A percentile compares a stretch with the other conserved stretches of the same genome.
Conservation (phyloP, 495 filamentous ascomycete genomes). For the Tuber indicum region DNA sequence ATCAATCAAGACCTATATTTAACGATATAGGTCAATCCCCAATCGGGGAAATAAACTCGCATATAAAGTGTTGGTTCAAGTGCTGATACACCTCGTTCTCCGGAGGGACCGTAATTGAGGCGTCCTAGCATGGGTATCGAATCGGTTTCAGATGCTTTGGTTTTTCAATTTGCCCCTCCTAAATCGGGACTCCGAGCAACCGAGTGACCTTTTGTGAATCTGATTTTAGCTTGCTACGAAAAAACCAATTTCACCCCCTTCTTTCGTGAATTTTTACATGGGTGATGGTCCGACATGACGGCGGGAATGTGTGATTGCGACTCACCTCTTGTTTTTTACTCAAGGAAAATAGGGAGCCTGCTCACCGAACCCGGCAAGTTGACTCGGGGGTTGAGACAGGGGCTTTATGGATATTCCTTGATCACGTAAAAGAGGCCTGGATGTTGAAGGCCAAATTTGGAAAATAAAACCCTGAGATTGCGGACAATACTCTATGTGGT, state of each 20-base stretch:
- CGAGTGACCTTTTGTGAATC: background rate
- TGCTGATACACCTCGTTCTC: background rate
- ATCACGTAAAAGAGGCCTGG: background rate
- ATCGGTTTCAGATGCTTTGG: background rate
- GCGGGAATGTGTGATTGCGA: background rate
- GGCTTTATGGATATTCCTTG: background rate
- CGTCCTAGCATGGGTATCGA: background rate
- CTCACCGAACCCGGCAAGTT: background rate
- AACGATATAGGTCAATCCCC: background rate
- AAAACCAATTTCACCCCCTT: background rate
- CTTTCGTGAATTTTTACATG: background rate
- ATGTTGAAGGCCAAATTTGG: background rate
- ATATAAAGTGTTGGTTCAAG: background rate
- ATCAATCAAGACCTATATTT: background rate
- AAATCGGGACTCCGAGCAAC: background rate
- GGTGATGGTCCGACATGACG: background rate
- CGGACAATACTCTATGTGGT: background rate
- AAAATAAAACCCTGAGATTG: background rate
- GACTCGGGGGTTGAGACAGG: background rate
- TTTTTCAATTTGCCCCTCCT: background rate
- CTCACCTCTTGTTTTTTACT: background rate
- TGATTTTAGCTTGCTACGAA: background rate
- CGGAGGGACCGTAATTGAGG: background rate
- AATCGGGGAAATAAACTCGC: background rate
- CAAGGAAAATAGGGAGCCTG: background rate